Evolutionary conservation across 2,329 filamentous ascomycete genomes (phyloP), one percentile per base, ranked within the genome.

Genomic region (Penicillium concentricum): DNA sequence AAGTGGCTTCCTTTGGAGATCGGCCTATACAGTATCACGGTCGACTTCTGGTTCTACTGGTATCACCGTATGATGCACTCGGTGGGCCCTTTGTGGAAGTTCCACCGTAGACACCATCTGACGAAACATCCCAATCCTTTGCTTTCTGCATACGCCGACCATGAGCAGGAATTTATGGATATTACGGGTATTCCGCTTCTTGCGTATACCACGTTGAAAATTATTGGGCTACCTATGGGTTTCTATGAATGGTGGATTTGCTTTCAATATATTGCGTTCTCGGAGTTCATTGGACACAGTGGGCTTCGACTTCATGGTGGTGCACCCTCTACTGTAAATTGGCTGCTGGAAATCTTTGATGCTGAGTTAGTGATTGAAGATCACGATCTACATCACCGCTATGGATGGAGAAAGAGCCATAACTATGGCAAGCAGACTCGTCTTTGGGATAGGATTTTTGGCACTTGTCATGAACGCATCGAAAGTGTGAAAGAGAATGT

Each of bases 231-330:
- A 3, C 75, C 74, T 0, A 73, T 79, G 71, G 74, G 72, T 6
- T 79, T 79, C 60, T 78, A 78, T 44, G 76, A 77, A 16, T 76
- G 72, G 74, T 79, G 76, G 76, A 59, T 79, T 12, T 78, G 76
- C 61, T 72, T 76, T 51, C 67, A 76, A 48, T 79, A 76, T 52
- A 65, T 79, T 47, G 68, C 74, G 7, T 78, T 78, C 24, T 59
- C 57, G 12, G 57, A 59, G 34, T 53, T 59, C 12, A 59, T 59
- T 22, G 57, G 57, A 16, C 57, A 59, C 18, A 59, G 57, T 22
- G 57, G 57, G n/a, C 45, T 59, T 10, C 70, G 76, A 2, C 51
- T 79, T 8, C 70, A 72, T 50, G 64, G 68, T 1, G 69, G 67
- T 7, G 67, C 73, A 0, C 73, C 76, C 0, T 69, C 68, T 1